Conservation (phyloP, 495 filamentous ascomycete genomes). For the Aspergillus homomorphus region DNA sequence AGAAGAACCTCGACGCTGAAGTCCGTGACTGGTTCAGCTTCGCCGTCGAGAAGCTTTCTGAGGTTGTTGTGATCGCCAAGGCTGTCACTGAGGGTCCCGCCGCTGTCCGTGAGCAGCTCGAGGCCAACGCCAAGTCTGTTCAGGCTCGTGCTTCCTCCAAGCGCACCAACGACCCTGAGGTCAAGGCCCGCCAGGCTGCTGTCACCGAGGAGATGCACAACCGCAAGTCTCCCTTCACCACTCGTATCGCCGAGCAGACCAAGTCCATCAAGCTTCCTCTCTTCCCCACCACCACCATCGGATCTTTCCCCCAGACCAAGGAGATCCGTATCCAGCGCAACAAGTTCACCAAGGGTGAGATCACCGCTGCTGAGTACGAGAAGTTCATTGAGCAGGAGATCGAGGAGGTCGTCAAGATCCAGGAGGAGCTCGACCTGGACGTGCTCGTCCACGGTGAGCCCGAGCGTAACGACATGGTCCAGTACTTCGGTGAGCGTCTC, state of each 20-base stretch:
- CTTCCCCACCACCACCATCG: slow-evolving; percentile 99
- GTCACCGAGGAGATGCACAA: slow-evolving; percentile 83
- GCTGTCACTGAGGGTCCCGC: slow-evolving; percentile 89
- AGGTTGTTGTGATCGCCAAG: slow-evolving; percentile 92
- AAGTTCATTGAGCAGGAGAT: slow-evolving; percentile 99
- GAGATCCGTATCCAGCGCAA: slow-evolving; percentile 94
- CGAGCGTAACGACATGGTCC: slow-evolving; percentile 99
- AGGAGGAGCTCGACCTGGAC: slow-evolving; percentile 95
- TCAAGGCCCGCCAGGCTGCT: slow-evolving; percentile 89
- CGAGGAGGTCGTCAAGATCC: slow-evolving; percentile 83
- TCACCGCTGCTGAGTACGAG: slow-evolving; percentile 87
- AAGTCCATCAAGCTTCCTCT: slow-evolving; percentile 84
- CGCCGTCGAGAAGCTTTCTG: slow-evolving; percentile 87
- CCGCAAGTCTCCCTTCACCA: slow-evolving; percentile 83
- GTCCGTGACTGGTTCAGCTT: slow-evolving; percentile 98
- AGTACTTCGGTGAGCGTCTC: slow-evolving; percentile 98
- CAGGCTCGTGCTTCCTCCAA: slow-evolving; percentile 83
- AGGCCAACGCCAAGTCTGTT: slow-evolving; percentile 91
- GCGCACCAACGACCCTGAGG: slow-evolving; percentile 92
- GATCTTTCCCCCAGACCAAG: slow-evolving; percentile 98
- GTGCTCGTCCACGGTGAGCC: slow-evolving; percentile 98
- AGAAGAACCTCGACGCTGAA: slow-evolving; percentile 93
- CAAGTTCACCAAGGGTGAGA: slow-evolving; percentile 98
- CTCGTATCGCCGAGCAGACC: slow-evolving; percentile 80
- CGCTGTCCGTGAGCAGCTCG: slow-evolving; percentile 76